Conservation (phyloP, 2,329 filamentous ascomycete species). For the Exophiala alcalophila region DNA sequence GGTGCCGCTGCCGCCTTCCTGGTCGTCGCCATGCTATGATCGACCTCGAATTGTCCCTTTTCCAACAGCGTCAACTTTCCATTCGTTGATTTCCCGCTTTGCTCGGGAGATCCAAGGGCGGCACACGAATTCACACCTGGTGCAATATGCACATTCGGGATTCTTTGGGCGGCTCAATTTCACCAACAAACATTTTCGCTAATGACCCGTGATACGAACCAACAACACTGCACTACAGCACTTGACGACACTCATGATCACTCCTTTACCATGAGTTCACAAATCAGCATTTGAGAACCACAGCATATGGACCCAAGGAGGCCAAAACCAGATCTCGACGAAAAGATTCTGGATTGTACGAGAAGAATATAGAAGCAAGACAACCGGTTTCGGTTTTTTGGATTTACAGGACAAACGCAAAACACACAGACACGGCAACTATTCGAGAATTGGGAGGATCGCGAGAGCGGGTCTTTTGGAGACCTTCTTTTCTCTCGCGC, state of each 20-base stretch:
- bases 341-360: too few relatives aligned
- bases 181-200: constrained; percentile 5
- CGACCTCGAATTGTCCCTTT: not conserved
- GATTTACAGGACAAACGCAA: too few relatives aligned
- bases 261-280: constrained; percentile 20
- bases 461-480: too few relatives aligned
- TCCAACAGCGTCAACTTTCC: constrained; percentile 8
- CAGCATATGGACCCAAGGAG: too few relatives aligned
- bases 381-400: too few relatives aligned
- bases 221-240: not conserved
- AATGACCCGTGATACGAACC: constrained; percentile 13
- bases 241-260: constrained; percentile 22
- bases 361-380: too few relatives aligned
- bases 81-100: not conserved
- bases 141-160: constrained; percentile 4
- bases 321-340: too few relatives aligned
- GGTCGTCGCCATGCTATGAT: constrained; percentile 22
- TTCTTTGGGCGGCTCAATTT: constrained; percentile 2
- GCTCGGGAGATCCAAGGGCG: not conserved
- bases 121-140: not conserved
- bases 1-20: constrained; percentile 24
- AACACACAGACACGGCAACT: too few relatives aligned
- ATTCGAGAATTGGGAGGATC: too few relatives aligned
- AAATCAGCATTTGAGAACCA: constrained; percentile 5
- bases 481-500: too few relatives aligned